Conservation (phyloP, 2,329 filamentous ascomycete species). For the Cytospora piceae region DNA sequence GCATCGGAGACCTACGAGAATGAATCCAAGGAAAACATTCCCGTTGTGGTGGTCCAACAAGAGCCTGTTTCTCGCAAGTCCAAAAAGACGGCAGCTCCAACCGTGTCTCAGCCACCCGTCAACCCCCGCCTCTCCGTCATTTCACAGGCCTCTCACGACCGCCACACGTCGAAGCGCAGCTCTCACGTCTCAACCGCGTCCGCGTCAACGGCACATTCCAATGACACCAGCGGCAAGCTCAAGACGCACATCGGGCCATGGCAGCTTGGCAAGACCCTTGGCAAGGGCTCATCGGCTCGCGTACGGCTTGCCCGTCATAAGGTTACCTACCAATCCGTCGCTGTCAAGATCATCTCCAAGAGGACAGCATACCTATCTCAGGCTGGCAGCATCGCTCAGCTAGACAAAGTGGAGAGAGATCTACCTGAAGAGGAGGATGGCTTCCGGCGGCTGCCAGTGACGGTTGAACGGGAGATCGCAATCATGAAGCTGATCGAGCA, state of each 20-base stretch:
- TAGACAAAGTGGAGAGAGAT: constrained; percentile 73
- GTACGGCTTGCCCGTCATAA: constrained; percentile 85
- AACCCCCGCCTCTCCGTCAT: constrained; percentile 41
- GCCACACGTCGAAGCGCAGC: constrained; percentile 40
- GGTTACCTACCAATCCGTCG: constrained; percentile 77
- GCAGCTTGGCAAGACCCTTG: constrained; percentile 87
- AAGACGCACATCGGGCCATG: constrained; percentile 90
- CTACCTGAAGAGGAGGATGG: constrained; percentile 60
- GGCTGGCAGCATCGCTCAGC: constrained; percentile 80
- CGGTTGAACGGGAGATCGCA: constrained; percentile 91
- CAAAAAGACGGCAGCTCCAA: constrained; percentile 6
- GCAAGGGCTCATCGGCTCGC: constrained; percentile 85
- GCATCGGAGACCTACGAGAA: constrained; percentile 16
- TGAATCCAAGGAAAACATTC: constrained; percentile 28
- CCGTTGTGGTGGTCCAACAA: constrained; percentile 14
- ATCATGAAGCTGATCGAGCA: constrained; percentile 97
- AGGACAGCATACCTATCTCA: constrained; percentile 78
- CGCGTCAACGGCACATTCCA: constrained; percentile 39
- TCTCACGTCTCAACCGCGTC: constrained; percentile 46
- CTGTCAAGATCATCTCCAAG: constrained; percentile 95
- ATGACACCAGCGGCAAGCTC: constrained; percentile 35
- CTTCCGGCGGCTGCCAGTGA: constrained; percentile 76
- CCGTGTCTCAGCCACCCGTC: constrained; percentile 18
- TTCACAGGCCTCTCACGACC: constrained; percentile 38
- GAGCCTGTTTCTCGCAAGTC: constrained; percentile 9